Base-by-base conservation (phyloP, 164 flowering plant species). In the Aristolochia contorta region DNA sequence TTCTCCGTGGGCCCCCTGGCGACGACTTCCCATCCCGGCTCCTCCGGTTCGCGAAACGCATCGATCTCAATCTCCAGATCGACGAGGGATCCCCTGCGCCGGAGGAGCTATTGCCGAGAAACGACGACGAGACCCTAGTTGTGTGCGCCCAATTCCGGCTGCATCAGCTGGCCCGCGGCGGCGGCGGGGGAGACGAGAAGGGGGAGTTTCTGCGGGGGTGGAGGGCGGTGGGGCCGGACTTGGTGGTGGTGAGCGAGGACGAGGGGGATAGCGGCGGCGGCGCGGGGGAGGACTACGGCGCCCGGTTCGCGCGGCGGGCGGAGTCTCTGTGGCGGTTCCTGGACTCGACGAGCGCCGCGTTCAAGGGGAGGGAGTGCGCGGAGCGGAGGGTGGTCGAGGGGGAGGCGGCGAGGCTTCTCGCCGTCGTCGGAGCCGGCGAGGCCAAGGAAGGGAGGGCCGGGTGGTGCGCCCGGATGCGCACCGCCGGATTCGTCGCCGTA, bases 381-480 rank as follows among this genome's bases (percentile, higher is more conserved):
- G 87, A 84, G 46, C 75, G 96, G 58, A 74, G 76, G 58, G 71
- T 82, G 67, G 64, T 89, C 68, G 96, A 86, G 74, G 90, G 81
- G 57, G 90, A 89, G 65, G 89, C 92, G 0, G 86, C 87, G 4
- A 76, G n/a, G n/a, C n/a, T n/a, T n/a, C n/a, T n/a, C n/a, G n/a
- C n/a, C 62, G 66, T 83, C 76, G 1, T 62, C 82, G 70, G 61
- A 63, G 16, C 74, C 68, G 54, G 45, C 7, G 89, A 76, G 58
- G 81, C 83, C 89, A 85, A 79, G 59, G 90, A 85, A 62, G 79
- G 70, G 63, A 80, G 76, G 51, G 85, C 74, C 72, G 74, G 69
- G 49, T 88, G 92, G 96, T 78, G 82, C 24, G 85, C 79, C 69
- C 77, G 82, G 63, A 81, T 86, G 88, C 70, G 74, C 52, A 68